Base-by-base conservation (phyloP, 1,139 yeast genomes). In the Pichia sp. region DNA sequence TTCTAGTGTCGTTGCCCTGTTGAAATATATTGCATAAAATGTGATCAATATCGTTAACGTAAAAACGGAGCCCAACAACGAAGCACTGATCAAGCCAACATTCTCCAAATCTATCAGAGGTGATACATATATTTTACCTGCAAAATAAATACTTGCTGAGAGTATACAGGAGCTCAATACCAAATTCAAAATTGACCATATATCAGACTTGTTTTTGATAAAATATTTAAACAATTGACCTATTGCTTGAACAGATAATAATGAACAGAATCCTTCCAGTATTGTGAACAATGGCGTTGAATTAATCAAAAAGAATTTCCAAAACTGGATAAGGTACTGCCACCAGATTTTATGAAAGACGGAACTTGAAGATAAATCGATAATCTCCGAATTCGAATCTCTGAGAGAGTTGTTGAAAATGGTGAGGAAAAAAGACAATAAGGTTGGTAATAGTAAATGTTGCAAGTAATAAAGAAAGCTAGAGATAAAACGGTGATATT, bases 231-330 rank as follows among this genome's bases (percentile, higher is more conserved):
- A 79, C 8, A 89, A 82, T 67, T 90, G 93, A 7, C 98, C 97
- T 45, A 88, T 79, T 8, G 96, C 90, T 71, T 93, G 99, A 59
- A 93, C 89, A 32, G 90, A 85, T 55, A 93, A 74, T 45, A 93
- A 78, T 0, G 97, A 84, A 71, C 97, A 93, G 64, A 93, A 86
- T 1, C 99, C 99, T 72, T 93, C 99, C 54, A 90, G 72, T 15
- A 90, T 77, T 1, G 97, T 88, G 70, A 93, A 92, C 49, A 88
- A 74, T 0, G 97, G 95, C 0, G 99, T 93, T 7, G 96, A 81
- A 67, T 89, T 88, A 49, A 83, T 77, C 48, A 93, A 75, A 47
- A 87, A 72, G 54, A 79, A 68, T 60, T 81, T 79, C 98, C 98
- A 92, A 5, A 82, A 82, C 53, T 71, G 68, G 32, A 83, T 74